Base-by-base conservation (phyloP, 768 basidiomycete genomes). In the Lentinula sp. region DNA sequence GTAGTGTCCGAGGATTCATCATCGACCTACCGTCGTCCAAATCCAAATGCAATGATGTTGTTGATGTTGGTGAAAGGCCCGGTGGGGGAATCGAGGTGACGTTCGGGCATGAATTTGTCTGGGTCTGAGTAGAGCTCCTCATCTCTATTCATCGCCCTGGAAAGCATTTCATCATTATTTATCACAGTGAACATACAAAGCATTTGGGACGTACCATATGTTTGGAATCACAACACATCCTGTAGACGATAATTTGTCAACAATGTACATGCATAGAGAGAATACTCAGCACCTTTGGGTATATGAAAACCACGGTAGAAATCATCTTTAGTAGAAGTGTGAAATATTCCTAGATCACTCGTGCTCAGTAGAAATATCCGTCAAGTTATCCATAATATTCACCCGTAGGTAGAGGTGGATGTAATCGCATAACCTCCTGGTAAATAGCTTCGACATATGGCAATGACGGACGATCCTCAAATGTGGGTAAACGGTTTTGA, bases 301-400 rank as follows among this genome's bases (percentile, higher is more conserved):
- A 73, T 65, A 13, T 64, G n/a, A 45, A 52, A 65, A 1, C 63
- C 64, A 3, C 64, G 11, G 1, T 6, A 52, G 57, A 61, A 52
- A 32, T 68, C 61, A 21, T 73, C 68, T 56, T 71, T 65, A 4
- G 51, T 60, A 0, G 65, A 59, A 2, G 63, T 50, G 5, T 73
- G 71, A 1, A 42, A 9, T 8, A 52, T 16, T 8, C 59, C 59
- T 60, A 11, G 6, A 34, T 32, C n/a, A 23, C 8, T 40, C 18
- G 3, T 23, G 11, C 18, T 23, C 11, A 21, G 8, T 21, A 2
- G 32, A 4, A 21, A 32, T 32, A 31, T 23, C n/a, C 46, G 31
- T n/a, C 23, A 21, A 6, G 21, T 7, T 0, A 49, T 21, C 13
- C 28, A 51, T 35, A 34, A 11, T 21, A 51, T 34, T 13, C n/a